These are phyloP conservation scores for Cymodocea nodosa DNA, from an alignment of 116 monocot species.

Conservation along the genomic window DNA sequence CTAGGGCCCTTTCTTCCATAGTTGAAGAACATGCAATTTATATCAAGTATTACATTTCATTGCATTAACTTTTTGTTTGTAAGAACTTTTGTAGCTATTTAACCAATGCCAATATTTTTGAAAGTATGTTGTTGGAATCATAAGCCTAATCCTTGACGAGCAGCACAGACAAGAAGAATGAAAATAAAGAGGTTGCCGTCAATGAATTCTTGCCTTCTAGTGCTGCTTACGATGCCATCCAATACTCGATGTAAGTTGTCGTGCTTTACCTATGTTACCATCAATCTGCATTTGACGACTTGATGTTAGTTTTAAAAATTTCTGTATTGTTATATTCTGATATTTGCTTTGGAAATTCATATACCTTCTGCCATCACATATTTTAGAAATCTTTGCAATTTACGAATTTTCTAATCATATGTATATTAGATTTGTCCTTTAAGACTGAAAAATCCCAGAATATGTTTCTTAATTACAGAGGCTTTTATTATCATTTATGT, in stretches of 20 bases:
- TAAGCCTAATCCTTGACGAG: not conserved
- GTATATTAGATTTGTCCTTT: too few species aligned
- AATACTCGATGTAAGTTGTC: constrained; percentile 15
- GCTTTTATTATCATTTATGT: not conserved
- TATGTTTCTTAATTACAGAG: too few species aligned
- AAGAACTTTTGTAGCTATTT: not conserved
- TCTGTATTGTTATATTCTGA: too few species aligned
- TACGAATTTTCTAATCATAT: too few species aligned
- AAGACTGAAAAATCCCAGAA: too few species aligned
- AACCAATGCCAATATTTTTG: not conserved
- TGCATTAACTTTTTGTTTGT: not conserved
- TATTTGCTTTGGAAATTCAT: too few species aligned
- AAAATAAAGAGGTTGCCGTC: constrained; percentile 28
- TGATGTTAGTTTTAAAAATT: too few species aligned
- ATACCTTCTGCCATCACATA: too few species aligned
- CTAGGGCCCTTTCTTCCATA: not conserved
- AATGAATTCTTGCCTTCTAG: constrained; percentile 23
- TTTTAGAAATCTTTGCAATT: too few species aligned
- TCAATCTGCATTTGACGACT: too few species aligned
- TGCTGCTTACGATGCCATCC: constrained; percentile 14
- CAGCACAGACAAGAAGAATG: constrained; percentile 28
- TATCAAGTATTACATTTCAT: not conserved
- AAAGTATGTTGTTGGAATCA: not conserved
- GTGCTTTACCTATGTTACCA: not conserved
- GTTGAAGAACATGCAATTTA: too few species aligned